phyloP scores from a whole-genome alignment of 352 stramenopile genomes.

The Phytophthora pini region DNA sequence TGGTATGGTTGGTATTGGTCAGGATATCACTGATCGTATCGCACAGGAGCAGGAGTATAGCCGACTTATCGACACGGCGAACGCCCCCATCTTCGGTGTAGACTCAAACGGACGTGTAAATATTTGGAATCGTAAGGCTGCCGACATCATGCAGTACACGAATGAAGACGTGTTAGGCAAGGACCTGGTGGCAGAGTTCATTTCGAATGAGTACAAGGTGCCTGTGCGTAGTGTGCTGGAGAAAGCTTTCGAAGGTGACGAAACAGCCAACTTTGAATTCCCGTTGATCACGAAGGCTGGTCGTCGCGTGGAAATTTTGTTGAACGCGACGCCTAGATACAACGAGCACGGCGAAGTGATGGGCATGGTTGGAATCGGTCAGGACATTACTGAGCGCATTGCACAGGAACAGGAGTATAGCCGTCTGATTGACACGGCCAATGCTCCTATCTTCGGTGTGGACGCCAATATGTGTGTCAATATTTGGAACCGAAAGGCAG shows the following conservation, averaged over 20 bases:
- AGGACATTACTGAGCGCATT: constrained; percentile 72
- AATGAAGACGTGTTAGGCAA: constrained; percentile 84
- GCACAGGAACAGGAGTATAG: constrained; percentile 76
- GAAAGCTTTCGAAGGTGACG: constrained; percentile 48
- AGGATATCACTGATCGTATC: constrained; percentile 70
- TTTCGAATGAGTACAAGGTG: constrained; percentile 55
- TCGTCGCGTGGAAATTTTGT: constrained; percentile 57
- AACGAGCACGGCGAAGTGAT: constrained; percentile 73
- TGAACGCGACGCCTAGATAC: constrained; percentile 65
- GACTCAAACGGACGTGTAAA: constrained; percentile 68
- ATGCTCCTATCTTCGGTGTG: constrained; percentile 69
- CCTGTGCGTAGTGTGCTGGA: constrained; percentile 39
- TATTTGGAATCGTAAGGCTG: constrained; percentile 88
- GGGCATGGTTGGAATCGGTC: constrained; percentile 80
- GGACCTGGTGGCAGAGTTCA: constrained; percentile 78
- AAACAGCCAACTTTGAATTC: constrained; percentile 73
- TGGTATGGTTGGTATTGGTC: constrained; percentile 72
- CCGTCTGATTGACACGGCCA: constrained; percentile 86
- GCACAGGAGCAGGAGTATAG: constrained; percentile 64
- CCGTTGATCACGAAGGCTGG: constrained; percentile 65
- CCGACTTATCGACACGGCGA: constrained; percentile 71
- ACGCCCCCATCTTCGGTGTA: constrained; percentile 75
- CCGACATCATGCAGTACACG: constrained; percentile 85
- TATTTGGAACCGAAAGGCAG: constrained; percentile 92
- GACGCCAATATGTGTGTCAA: constrained; percentile 77